Evolutionary conservation across 371 early-diverging fungal genomes (phyloP).

Genomic region (Mortierella sp.): DNA sequence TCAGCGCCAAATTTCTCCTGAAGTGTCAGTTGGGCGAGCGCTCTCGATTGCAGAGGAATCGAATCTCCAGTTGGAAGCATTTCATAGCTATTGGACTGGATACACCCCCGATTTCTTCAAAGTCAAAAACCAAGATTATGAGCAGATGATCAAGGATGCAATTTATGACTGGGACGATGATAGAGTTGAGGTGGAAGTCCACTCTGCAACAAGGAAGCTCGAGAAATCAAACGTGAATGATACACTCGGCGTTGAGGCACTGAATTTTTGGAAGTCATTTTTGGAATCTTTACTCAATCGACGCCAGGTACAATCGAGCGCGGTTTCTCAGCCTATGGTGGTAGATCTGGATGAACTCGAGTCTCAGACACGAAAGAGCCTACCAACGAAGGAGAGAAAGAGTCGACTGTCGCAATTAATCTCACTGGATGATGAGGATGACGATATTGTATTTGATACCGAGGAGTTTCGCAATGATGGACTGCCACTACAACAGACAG

Average conservation of each 20-base stretch:
- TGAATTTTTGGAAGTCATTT: slow-evolving; percentile 60
- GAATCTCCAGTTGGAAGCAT: slow-evolving; percentile 20
- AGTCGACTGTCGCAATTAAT: slow-evolving; percentile 27
- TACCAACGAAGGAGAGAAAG: slow-evolving; percentile 7
- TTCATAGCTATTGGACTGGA: slow-evolving; percentile 55
- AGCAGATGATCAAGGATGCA: slow-evolving; percentile 57
- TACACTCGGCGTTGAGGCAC: slow-evolving; percentile 55
- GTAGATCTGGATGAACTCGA: neutral
- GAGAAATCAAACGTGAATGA: slow-evolving; percentile 66
- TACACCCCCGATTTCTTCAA: slow-evolving; percentile 47
- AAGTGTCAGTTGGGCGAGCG: slow-evolving; percentile 11
- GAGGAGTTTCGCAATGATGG: too few species aligned
- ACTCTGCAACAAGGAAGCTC: slow-evolving; percentile 56
- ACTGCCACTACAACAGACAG: neutral
- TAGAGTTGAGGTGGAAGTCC: slow-evolving; percentile 37
- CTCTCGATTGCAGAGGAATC: slow-evolving; percentile 36
- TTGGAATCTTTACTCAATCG: slow-evolving; percentile 41
- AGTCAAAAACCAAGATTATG: slow-evolving; percentile 51
- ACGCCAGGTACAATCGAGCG: neutral
- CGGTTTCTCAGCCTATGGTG: neutral
- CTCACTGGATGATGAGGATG: slow-evolving; percentile 27
- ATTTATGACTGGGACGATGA: slow-evolving; percentile 59
- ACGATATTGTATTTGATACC: neutral
- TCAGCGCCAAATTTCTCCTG: neutral
- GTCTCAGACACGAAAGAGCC: neutral